Conservation (phyloP, 148 eudicot species). For the Beta vulgaris region DNA sequence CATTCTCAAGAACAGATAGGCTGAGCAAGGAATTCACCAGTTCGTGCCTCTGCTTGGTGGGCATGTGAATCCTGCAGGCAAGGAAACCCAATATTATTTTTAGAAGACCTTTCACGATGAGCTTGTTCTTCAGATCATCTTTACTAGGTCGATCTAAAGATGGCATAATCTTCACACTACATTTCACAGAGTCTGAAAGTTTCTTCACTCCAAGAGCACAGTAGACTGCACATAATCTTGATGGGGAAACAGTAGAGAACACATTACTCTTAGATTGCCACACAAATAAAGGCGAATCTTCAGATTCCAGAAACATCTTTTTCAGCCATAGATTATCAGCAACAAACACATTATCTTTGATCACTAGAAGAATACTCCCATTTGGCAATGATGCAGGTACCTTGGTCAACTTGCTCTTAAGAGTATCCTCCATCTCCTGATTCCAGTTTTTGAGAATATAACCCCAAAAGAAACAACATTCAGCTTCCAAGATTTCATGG, state of each 20-base stretch:
- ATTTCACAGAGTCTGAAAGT: constrained; percentile 17
- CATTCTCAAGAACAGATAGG: constrained; percentile 6
- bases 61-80: constrained; percentile 26
- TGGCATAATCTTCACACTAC: constrained; percentile 16
- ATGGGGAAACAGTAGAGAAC: constrained; percentile 5
- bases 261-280: constrained; percentile 23
- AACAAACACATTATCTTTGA: constrained; percentile 17
- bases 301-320: constrained; percentile 13
- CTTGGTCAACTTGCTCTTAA: constrained; percentile 21
- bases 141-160: constrained; percentile 1
- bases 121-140: constrained; percentile 17
- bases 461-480: constrained; percentile 26
- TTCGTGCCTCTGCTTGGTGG: constrained; percentile 15
- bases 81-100: constrained; percentile 28
- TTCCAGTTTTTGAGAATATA: constrained; percentile 21
- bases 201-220: constrained; percentile 24
- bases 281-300: constrained; percentile 19
- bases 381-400: constrained; percentile 14
- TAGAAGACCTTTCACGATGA: constrained; percentile 25
- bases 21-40: constrained; percentile 8
- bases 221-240: constrained; percentile 18
- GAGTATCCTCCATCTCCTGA: constrained; percentile 1
- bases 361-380: constrained; percentile 9
- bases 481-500: constrained; percentile 2
- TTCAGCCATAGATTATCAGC: constrained; percentile 25